phyloP scores from a whole-genome alignment of 257 asterid species.

The Solanum medicagineum region DNA sequence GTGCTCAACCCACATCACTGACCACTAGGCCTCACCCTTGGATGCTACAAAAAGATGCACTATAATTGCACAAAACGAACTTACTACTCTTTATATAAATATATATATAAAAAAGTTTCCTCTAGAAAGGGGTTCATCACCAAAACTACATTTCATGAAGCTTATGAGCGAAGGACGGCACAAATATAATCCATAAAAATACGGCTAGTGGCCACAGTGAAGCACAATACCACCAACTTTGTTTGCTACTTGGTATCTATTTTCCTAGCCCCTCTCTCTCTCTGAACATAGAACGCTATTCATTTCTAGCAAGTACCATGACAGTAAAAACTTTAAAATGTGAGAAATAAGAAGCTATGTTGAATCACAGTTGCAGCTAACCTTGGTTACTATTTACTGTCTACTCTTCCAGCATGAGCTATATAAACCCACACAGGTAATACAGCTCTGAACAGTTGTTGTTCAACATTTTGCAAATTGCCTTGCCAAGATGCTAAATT shows the following conservation, averaged over 20 bases:
- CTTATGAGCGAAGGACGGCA: neutral
- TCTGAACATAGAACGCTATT: neutral
- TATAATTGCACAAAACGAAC: neutral
- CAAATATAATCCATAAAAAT: neutral
- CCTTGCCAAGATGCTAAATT: neutral
- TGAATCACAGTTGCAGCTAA: neutral
- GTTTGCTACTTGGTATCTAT: neutral
- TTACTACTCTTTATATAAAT: neutral
- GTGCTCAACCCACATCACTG: neutral
- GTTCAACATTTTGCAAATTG: neutral
- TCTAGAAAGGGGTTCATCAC: neutral
- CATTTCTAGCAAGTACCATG: neutral
- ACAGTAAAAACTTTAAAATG: neutral
- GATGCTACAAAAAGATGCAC: neutral
- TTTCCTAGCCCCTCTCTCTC: neutral
- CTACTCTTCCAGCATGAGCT: neutral
- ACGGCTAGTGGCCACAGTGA: neutral
- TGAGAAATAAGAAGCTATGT: neutral
- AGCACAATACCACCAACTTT: neutral
- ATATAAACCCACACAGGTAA: neutral
- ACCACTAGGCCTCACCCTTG: neutral
- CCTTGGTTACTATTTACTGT: neutral
- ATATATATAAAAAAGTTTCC: neutral
- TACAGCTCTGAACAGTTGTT: neutral
- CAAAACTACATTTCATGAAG: neutral